These are phyloP conservation scores for Helotiales sp. DNA, from an alignment of 2,329 filamentous ascomycete species.

Conservation along the genomic window DNA sequence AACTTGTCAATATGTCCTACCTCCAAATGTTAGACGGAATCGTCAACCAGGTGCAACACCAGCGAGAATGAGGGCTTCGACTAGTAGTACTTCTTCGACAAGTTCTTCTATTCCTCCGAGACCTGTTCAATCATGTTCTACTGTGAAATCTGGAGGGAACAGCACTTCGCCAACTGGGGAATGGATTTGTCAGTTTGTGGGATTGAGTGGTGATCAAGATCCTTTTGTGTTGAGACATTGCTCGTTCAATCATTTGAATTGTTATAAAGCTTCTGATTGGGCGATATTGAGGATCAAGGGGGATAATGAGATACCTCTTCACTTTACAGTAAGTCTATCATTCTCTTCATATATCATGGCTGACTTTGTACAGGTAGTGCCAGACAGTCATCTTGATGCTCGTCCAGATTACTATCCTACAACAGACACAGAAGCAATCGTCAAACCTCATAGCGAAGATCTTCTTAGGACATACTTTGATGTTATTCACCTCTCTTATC, in stretches of 20 bases:
- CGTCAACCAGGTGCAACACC: constrained; percentile 11
- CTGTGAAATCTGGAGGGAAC: neutral
- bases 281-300: constrained; percentile 27
- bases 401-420: constrained; percentile 26
- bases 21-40: constrained; percentile 26
- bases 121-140: neutral
- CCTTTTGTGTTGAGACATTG: constrained; percentile 30
- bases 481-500: constrained; percentile 27
- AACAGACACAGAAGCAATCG: constrained; percentile 25
- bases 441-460: constrained; percentile 19
- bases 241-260: constrained; percentile 30
- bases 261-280: constrained; percentile 29
- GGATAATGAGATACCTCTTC: constrained; percentile 22
- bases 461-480: constrained; percentile 29
- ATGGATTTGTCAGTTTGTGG: constrained; percentile 30
- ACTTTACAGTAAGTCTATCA: constrained; percentile 24
- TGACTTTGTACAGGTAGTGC: constrained; percentile 23
- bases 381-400: constrained; percentile 27
- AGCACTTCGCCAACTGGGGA: constrained; percentile 2
- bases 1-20: constrained; percentile 28
- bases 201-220: constrained; percentile 31
- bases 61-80: constrained; percentile 11
- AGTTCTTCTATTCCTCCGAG: constrained; percentile 10
- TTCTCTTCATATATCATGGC: neutral
- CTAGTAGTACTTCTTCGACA: constrained; percentile 18